Evolutionary conservation across 1,139 yeast genomes (phyloP).

Genomic region (Scheffersomyces quercinus): DNA sequence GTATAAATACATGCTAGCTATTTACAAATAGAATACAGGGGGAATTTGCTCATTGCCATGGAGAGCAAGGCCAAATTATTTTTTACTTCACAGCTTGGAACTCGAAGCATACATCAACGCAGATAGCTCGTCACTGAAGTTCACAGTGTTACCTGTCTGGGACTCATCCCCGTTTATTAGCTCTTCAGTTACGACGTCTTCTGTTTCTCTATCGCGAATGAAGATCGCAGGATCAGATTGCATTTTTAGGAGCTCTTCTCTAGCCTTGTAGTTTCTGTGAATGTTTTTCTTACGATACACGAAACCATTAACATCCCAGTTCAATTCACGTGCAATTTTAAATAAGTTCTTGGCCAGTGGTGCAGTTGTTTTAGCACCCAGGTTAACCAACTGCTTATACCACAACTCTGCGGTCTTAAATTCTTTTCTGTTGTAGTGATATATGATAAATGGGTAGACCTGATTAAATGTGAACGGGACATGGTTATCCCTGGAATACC

Average conservation of each 20-base stretch:
- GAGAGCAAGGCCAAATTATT: no score
- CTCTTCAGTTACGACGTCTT: slow-evolving; percentile 22
- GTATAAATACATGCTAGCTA: no score
- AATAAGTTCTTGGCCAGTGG: slow-evolving; percentile 31
- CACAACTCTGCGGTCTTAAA: slow-evolving; percentile 33
- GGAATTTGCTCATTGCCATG: no score
- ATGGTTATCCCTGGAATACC: slow-evolving; percentile 23
- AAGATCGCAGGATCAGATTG: slow-evolving; percentile 23
- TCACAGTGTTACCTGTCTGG: slow-evolving; percentile 4
- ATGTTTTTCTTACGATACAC: slow-evolving; percentile 29
- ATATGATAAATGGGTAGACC: slow-evolving; percentile 40
- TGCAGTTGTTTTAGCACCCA: slow-evolving; percentile 33
- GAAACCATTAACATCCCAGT: slow-evolving; percentile 39
- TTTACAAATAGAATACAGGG: no score
- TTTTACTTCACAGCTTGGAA: no score
- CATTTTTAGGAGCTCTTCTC: slow-evolving; percentile 20
- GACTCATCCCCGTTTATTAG: slow-evolving; percentile 12
- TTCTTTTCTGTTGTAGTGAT: slow-evolving; percentile 36
- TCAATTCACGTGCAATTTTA: slow-evolving; percentile 34
- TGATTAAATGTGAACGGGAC: slow-evolving; percentile 44
- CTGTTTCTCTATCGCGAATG: slow-evolving; percentile 15
- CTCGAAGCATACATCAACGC: slow-evolving; percentile 12
- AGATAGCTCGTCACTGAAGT: slow-evolving; percentile 22
- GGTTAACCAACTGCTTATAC: slow-evolving; percentile 37
- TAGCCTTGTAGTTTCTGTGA: slow-evolving; percentile 22